Evolutionary conservation across 1,139 yeast species (phyloP).

Genomic region (Pichia sp.): DNA sequence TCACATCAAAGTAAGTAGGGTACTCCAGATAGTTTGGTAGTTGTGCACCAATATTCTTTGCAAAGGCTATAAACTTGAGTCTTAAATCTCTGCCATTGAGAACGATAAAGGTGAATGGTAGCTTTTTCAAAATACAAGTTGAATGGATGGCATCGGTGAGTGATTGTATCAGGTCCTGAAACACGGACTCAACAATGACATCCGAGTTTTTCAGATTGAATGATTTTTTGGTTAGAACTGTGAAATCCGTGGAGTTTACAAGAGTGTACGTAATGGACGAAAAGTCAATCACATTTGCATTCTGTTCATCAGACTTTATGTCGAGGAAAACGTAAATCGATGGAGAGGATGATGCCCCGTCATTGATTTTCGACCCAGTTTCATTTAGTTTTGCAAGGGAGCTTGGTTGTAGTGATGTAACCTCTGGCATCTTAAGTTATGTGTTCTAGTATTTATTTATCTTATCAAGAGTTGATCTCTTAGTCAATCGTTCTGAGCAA

Average conservation of each 20-base stretch:
- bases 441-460: too few relatives aligned
- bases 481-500: too few relatives aligned
- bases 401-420: too few relatives aligned
- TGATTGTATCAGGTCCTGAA: slow-evolving; percentile 5
- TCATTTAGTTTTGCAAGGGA: too few relatives aligned
- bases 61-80: slow-evolving; percentile 74
- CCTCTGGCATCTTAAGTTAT: too few relatives aligned
- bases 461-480: too few relatives aligned
- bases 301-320: slow-evolving; percentile 2
- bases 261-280: slow-evolving; percentile 3
- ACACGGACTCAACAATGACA: not conserved
- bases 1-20: slow-evolving; percentile 71
- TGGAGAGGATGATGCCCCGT: too few relatives aligned
- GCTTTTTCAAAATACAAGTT: slow-evolving; percentile 6
- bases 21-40: slow-evolving; percentile 72
- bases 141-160: slow-evolving; percentile 8
- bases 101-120: slow-evolving; percentile 63
- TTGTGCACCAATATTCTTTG: slow-evolving; percentile 64
- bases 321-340: slow-evolving; percentile 4
- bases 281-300: slow-evolving; percentile 6
- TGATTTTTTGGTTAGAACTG: not conserved
- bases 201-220: not conserved
- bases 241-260: slow-evolving; percentile 2
- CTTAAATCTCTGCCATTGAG: slow-evolving; percentile 60
- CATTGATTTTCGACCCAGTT: too few relatives aligned